Evolutionary conservation across 805 yeast genomes (phyloP), one percentile per base, ranked within the genome.

Genomic region (Candida montana): DNA sequence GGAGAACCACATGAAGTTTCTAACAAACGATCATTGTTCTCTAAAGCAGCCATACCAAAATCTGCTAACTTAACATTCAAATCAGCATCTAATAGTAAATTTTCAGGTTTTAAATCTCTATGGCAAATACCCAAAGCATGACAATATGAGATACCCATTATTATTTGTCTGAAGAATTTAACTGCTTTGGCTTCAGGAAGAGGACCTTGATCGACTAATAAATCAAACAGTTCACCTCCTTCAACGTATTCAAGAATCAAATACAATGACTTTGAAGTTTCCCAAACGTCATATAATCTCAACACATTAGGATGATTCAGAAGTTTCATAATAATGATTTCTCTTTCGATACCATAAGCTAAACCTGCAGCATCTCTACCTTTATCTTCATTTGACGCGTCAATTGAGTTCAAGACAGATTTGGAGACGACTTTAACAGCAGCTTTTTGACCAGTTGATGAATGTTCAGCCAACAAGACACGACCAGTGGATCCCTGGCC

Each of bases 251-350:
- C 95, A 38, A 85, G 64, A 13, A 85, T 88, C 49, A 85, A 61
- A 54, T 81, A 85, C 43, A 93, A 70, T 46, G 91, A 96, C 57
- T 87, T 88, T 50, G 88, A 82, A 50, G 95, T 91, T 63, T 93
- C 99, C 98, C 98, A 93, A 19, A 93, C 99, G 58, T 93, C 99
- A 59, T 89, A 93, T 31, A 93, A 69, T 20, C 93, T 84, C 76
- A 93, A 80, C 19, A 93, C 93, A 57, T 93, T 91, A 11, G 95
- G 88, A 62, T 93, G 98, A 46, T 93, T 86, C 35, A 93, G 77
- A 32, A 93, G 72, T 64, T 93, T 93, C 99, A 91, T 93, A 53
- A 93, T 93, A 53, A 93, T 90, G 49, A 93, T 95, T 61, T 93
- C 99, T 51, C 98, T 76, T 65, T 93, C 99, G 34, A 93, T 91